Percentiles rank a stretch among this genome's conserved stretches.
Conservation (phyloP, 495 filamentous ascomycete genomes). For the Glutinoglossum americanum region DNA sequence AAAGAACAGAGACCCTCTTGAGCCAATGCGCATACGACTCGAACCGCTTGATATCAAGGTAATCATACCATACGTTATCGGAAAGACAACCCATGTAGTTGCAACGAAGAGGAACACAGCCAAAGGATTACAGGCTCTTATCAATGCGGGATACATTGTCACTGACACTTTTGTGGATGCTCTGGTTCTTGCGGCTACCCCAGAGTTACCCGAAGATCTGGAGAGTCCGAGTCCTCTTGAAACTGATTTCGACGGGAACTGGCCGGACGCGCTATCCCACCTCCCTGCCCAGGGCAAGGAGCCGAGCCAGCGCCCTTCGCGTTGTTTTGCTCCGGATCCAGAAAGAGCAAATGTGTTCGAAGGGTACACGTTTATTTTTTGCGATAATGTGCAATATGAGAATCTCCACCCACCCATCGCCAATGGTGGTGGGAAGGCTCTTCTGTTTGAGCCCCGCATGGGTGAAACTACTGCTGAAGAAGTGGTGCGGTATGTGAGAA, state of each 20-base stretch:
- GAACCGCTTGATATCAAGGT: conserved; percentile 79
- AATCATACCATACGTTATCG: conserved; percentile 42
- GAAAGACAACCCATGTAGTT: conserved; percentile 67
- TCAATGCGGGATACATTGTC: conserved; percentile 66
- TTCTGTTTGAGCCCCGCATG: conserved; percentile 38
- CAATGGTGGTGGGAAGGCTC: conserved; percentile 62
- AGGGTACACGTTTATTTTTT: conserved; percentile 77
- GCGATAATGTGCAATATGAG: conserved; percentile 56
- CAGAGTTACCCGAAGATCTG: conserved; percentile 28
- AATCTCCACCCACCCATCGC: conserved; percentile 51
- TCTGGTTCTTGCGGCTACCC: conserved; percentile 41
- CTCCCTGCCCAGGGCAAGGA: conserved; percentile 61
- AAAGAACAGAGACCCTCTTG: conserved; percentile 43
- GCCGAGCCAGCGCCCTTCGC: conserved; percentile 34
- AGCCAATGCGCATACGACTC: conserved; percentile 35
- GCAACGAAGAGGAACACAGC: conserved; percentile 77
- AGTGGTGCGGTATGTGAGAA: conserved; percentile 55
- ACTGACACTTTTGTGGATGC: conserved; percentile 53
- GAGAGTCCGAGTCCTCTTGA: conserved; percentile 47
- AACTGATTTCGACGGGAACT: conserved; percentile 56
- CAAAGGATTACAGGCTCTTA: conserved; percentile 68
- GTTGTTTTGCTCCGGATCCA: conserved; percentile 46
- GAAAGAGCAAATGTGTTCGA: conserved; percentile 52
- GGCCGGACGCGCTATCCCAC: conserved; percentile 52
- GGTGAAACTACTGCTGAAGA: conserved; percentile 51